phyloP scores from a whole-genome alignment of 805 yeast genomes.

The Kluyveromyces starmeri region DNA sequence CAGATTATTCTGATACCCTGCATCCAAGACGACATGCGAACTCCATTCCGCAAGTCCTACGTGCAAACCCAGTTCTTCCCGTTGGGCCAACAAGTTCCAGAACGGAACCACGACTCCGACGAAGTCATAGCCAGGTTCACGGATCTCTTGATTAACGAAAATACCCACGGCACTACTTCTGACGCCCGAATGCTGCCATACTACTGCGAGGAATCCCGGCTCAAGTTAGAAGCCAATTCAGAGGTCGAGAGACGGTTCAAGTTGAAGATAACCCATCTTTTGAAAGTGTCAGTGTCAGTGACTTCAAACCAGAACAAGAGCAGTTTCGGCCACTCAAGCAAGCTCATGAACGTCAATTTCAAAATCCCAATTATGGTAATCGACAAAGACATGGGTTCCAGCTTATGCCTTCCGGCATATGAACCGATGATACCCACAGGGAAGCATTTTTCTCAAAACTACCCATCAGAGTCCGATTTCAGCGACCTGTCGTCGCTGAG shows the following conservation, averaged over 20 bases:
- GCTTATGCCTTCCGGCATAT: conserved; percentile 7
- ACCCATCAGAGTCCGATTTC: not conserved
- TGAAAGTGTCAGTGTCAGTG: not conserved
- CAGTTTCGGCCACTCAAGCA: not conserved
- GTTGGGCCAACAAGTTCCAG: not conserved
- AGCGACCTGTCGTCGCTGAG: not conserved
- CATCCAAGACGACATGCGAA: conserved; percentile 2
- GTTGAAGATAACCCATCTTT: conserved; percentile 2
- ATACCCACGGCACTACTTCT: not conserved
- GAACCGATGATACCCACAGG: conserved; percentile 4
- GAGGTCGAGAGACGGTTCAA: not conserved
- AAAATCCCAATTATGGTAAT: conserved; percentile 7
- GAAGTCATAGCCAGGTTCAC: not conserved
- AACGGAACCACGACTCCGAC: not conserved
- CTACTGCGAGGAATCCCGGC: conserved; percentile 4
- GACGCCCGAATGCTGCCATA: conserved; percentile 2
- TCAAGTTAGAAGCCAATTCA: not conserved
- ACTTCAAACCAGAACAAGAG: not conserved
- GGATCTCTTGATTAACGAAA: conserved; percentile 1
- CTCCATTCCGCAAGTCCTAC: conserved; percentile 2
- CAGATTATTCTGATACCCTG: conserved; percentile 8
- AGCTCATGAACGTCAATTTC: not conserved
- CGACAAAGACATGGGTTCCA: conserved; percentile 5
- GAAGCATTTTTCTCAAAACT: not conserved
- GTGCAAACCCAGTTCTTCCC: conserved; percentile 1